Percentiles rank a stretch among this genome's conserved stretches.
phyloP scores from a whole-genome alignment of 345 rosid species.

The Hypericum androsaemum region DNA sequence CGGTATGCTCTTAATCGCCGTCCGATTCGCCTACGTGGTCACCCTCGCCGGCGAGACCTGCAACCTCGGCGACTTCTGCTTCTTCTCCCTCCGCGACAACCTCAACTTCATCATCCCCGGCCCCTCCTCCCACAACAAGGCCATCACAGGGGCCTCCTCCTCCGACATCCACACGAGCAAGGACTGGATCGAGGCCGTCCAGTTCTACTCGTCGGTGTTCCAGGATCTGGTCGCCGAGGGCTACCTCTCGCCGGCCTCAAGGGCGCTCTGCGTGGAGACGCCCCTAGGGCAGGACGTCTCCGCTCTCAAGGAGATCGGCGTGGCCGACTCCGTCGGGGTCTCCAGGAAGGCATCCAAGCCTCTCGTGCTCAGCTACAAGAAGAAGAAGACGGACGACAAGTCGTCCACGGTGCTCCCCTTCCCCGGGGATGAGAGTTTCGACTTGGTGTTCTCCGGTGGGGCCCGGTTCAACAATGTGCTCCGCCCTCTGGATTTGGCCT shows the following conservation, averaged over 20 bases:
- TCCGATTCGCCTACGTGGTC: constrained; percentile 77
- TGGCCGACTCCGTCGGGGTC: constrained; percentile 56
- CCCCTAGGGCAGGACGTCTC: constrained; percentile 62
- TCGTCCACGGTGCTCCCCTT: constrained; percentile 23
- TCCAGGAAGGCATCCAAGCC: constrained; percentile 70
- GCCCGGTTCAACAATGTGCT: constrained; percentile 44
- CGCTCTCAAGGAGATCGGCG: constrained; percentile 76
- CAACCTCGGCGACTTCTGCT: constrained; percentile 70
- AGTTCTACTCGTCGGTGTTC: constrained; percentile 68
- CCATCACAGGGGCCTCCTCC: constrained; percentile 19
- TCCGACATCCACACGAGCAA: constrained; percentile 36
- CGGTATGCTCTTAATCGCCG: constrained; percentile 53
- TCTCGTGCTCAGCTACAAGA: constrained; percentile 51
- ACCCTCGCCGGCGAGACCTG: constrained; percentile 89
- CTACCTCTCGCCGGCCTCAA: constrained; percentile 46
- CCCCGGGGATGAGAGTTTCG: constrained; percentile 47
- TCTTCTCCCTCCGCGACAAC: constrained; percentile 65
- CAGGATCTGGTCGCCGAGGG: constrained; percentile 77
- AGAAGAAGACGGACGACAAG: constrained; percentile 14
- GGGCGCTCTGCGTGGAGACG: constrained; percentile 66
- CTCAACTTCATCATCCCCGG: constrained; percentile 41
- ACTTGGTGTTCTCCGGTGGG: constrained; percentile 76
- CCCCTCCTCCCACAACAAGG: constrained; percentile 32
- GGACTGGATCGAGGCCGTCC: constrained; percentile 58
- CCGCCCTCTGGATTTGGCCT: constrained; percentile 57